A percentile compares a stretch with the other conserved stretches of the same genome.
Conservation (phyloP, 371 early-diverging fungal species). For the Mucor plumbeus region DNA sequence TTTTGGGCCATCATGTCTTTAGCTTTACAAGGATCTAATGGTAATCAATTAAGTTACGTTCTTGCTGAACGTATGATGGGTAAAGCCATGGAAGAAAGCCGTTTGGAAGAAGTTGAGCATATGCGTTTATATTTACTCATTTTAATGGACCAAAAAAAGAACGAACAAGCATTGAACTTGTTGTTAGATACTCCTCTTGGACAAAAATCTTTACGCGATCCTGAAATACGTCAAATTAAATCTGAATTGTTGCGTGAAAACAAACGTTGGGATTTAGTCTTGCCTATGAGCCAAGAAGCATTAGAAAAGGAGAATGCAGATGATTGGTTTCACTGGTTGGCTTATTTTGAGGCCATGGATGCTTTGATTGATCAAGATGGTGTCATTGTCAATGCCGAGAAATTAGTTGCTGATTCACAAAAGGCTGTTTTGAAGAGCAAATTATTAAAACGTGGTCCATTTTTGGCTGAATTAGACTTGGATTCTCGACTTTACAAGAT, state of each 20-base stretch:
- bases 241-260: slow-evolving; percentile 58
- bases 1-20: slow-evolving; percentile 90
- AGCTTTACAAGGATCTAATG: slow-evolving; percentile 60
- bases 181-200: slow-evolving; percentile 67
- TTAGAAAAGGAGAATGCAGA: slow-evolving; percentile 62
- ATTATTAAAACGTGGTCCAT: slow-evolving; percentile 71
- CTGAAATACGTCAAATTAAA: slow-evolving; percentile 70
- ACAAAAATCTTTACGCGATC: slow-evolving; percentile 62
- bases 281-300: slow-evolving; percentile 42
- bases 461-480: slow-evolving; percentile 77
- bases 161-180: slow-evolving; percentile 62
- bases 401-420: slow-evolving; percentile 44
- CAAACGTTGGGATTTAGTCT: slow-evolving; percentile 50
- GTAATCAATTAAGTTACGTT: slow-evolving; percentile 61
- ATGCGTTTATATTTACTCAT: slow-evolving; percentile 74
- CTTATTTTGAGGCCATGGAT: slow-evolving; percentile 64
- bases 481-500: slow-evolving; percentile 48
- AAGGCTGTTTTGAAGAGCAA: slow-evolving; percentile 41
- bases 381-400: slow-evolving; percentile 43
- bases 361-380: slow-evolving; percentile 29
- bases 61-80: slow-evolving; percentile 89
- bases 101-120: slow-evolving; percentile 59
- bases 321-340: slow-evolving; percentile 74
- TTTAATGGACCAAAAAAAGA: slow-evolving; percentile 67
- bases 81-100: slow-evolving; percentile 77